Conservation (phyloP, 163 green algal genomes). For the Volvox carteri region DNA sequence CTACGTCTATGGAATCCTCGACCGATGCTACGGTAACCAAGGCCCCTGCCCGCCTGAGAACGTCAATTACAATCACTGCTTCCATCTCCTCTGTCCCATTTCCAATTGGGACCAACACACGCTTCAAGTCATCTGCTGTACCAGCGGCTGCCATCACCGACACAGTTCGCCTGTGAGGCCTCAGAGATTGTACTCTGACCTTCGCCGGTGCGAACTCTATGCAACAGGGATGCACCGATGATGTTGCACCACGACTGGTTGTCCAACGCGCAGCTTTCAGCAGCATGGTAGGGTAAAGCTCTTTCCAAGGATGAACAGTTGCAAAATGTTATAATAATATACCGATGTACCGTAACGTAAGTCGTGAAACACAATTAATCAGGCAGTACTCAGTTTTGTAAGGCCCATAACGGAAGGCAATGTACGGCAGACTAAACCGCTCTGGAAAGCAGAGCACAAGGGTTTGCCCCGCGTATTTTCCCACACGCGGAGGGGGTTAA, state of each 20-base stretch:
- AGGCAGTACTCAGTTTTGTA: too few relatives aligned
- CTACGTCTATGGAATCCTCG: constrained; percentile 75
- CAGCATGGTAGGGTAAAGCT: constrained; percentile 14
- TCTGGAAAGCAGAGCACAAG: background rate
- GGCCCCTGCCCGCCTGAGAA: constrained; percentile 88
- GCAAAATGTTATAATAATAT: too few relatives aligned
- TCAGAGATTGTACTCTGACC: background rate
- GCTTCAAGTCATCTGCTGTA: background rate
- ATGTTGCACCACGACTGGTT: background rate
- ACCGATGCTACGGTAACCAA: constrained; percentile 91
- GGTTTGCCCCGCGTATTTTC: background rate
- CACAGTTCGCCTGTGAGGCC: background rate
- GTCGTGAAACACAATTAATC: too few relatives aligned
- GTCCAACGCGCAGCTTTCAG: constrained; percentile 21
- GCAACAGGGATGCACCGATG: background rate
- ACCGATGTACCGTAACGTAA: too few relatives aligned
- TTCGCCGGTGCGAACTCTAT: background rate
- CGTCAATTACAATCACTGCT: constrained; percentile 92
- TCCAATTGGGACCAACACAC: constrained; percentile 44
- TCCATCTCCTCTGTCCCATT: constrained; percentile 89
- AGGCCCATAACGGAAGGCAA: background rate
- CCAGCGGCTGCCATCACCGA: background rate
- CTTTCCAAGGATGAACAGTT: background rate
- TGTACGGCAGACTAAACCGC: background rate
- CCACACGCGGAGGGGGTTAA: too few relatives aligned